A percentile compares a stretch with the other conserved stretches of the same genome.
These are phyloP conservation scores for Biancaea sappan DNA, from an alignment of 306 rosid genomes.

Conservation along the genomic window DNA sequence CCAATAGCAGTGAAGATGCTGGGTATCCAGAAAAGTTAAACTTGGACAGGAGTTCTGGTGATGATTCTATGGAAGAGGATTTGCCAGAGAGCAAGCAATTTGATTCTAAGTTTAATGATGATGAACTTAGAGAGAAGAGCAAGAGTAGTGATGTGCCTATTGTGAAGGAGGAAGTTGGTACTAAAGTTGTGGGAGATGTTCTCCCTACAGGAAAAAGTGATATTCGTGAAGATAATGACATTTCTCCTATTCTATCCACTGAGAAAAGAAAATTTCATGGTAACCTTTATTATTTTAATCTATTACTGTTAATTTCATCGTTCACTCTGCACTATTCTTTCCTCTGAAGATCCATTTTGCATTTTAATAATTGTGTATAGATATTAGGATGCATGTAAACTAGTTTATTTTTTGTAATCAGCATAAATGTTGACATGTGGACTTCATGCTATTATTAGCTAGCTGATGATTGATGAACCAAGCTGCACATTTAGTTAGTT, in stretches of 20 bases:
- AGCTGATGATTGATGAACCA: conserved; percentile 3
- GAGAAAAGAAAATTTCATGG: conserved; percentile 91
- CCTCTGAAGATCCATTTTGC: not conserved
- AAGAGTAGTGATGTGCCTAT: conserved; percentile 52
- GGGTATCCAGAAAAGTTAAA: conserved; percentile 80
- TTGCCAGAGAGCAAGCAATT: conserved; percentile 75
- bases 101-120: conserved; percentile 71
- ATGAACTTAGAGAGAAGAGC: conserved; percentile 54
- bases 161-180: conserved; percentile 53
- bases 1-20: conserved; percentile 23
- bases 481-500: not conserved
- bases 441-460: not conserved
- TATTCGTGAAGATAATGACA: conserved; percentile 52
- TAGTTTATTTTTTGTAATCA: not conserved
- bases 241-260: conserved; percentile 45
- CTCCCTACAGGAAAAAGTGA: conserved; percentile 51
- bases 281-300: conserved; percentile 38
- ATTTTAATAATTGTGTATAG: not conserved
- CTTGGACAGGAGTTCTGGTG: conserved; percentile 96
- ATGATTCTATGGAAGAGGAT: conserved; percentile 98
- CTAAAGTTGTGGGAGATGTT: conserved; percentile 54
- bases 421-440: not conserved
- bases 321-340: not conserved
- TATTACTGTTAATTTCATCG: not conserved
- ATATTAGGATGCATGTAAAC: not conserved